phyloP scores from a whole-genome alignment of 371 early-diverging fungal species.

The Lichtheimia ramosa region DNA sequence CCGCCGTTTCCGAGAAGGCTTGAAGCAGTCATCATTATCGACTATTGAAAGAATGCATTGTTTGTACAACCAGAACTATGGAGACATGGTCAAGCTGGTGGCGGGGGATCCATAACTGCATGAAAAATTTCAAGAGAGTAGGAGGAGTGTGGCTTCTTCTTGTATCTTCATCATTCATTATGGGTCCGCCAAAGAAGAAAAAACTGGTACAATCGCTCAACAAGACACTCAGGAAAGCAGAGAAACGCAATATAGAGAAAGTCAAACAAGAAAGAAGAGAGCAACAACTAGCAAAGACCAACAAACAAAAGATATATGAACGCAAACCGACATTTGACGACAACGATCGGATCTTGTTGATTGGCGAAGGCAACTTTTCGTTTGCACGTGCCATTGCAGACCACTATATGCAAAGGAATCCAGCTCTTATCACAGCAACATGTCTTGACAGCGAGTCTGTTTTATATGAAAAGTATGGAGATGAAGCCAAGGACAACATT shows the following conservation, averaged over 20 bases:
- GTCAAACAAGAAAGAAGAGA: constrained; percentile 1
- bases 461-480: constrained; percentile 75
- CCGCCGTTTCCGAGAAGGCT: no score
- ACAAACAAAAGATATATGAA: constrained; percentile 13
- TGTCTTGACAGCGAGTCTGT: constrained; percentile 72
- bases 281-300: background rate
- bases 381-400: constrained; percentile 74
- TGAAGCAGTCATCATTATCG: no score
- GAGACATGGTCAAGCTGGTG: no score
- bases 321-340: constrained; percentile 41
- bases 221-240: constrained; percentile 3
- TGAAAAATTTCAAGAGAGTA: background rate
- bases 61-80: no score
- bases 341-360: constrained; percentile 57
- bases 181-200: constrained; percentile 14
- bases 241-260: constrained; percentile 3
- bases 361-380: constrained; percentile 89
- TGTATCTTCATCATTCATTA: background rate
- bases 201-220: constrained; percentile 15
- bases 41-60: no score
- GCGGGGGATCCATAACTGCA: no score
- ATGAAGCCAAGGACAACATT: constrained; percentile 68
- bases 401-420: constrained; percentile 47
- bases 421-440: constrained; percentile 69
- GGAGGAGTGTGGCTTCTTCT: background rate